Conservation (phyloP, 176 grass and related monocot species). For the Metroxylon sagu region DNA sequence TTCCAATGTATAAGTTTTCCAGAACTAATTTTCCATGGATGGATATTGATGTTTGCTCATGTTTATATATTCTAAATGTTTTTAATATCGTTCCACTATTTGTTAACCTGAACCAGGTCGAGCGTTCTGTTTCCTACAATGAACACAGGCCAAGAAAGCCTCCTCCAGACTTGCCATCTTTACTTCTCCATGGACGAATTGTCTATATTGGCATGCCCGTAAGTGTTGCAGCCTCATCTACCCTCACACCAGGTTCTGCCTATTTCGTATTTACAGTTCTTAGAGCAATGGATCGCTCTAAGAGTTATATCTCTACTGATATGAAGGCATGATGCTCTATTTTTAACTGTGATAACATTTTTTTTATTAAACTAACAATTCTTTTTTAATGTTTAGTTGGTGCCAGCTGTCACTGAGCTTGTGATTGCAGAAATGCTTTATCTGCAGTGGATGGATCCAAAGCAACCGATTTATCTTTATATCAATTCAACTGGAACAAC, state of each 20-base stretch:
- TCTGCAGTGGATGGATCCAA: conserved; percentile 85
- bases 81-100: neutral
- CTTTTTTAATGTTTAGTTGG: conserved; percentile 43
- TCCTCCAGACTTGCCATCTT: conserved; percentile 73
- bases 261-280: too few relatives aligned
- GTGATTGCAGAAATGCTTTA: conserved; percentile 76
- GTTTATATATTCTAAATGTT: neutral
- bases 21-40: too few relatives aligned
- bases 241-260: too few relatives aligned
- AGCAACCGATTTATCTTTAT: conserved; percentile 83
- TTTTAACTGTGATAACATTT: neutral
- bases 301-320: too few relatives aligned
- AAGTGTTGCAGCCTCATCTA: conserved; percentile 29
- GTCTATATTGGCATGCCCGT: conserved; percentile 87
- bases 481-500: conserved; percentile 86
- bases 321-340: neutral
- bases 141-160: conserved; percentile 38
- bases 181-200: conserved; percentile 68
- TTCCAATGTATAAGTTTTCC: too few relatives aligned
- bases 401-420: conserved; percentile 78
- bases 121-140: conserved; percentile 59
- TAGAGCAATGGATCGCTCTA: too few relatives aligned
- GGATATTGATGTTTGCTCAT: conserved; percentile 3
- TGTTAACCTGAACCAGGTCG: conserved; percentile 29
- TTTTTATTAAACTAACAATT: neutral